Evolutionary conservation across 2,329 filamentous ascomycete species (phyloP).

Genomic region (Colletotrichum echinochloae): DNA sequence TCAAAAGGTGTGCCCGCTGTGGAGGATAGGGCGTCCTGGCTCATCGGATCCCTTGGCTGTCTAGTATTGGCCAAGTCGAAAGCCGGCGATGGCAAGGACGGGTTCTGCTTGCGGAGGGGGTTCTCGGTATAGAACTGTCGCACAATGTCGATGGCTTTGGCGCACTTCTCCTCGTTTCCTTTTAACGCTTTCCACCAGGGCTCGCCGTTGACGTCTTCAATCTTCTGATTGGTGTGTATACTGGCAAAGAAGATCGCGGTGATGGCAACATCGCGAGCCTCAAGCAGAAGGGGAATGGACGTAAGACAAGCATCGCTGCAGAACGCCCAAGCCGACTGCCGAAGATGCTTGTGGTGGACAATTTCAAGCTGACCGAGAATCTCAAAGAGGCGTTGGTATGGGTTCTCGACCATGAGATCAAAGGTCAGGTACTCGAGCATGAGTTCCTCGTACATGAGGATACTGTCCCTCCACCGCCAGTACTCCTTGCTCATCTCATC

Average conservation of each 20-base stretch:
- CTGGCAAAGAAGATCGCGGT: conserved; percentile 89
- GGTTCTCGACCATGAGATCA: conserved; percentile 89
- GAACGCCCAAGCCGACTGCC: conserved; percentile 93
- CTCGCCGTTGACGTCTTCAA: conserved; percentile 80
- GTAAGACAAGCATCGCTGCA: conserved; percentile 92
- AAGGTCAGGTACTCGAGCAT: conserved; percentile 94
- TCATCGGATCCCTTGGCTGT: conserved; percentile 59
- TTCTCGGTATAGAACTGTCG: conserved; percentile 75
- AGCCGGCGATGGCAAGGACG: conserved; percentile 64
- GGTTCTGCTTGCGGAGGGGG: conserved; percentile 69
- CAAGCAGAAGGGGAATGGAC: conserved; percentile 83
- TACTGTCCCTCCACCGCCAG: conserved; percentile 97
- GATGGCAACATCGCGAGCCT: conserved; percentile 84
- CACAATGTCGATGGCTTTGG: conserved; percentile 81
- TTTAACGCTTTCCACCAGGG: conserved; percentile 90
- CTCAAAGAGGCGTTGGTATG: conserved; percentile 86
- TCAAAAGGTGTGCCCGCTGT: conserved; percentile 62
- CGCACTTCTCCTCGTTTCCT: conserved; percentile 77
- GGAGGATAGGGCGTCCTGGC: conserved; percentile 60
- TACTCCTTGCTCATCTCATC: conserved; percentile 99
- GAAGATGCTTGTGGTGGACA: conserved; percentile 82
- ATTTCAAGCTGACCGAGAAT: conserved; percentile 80
- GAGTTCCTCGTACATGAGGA: conserved; percentile 90
- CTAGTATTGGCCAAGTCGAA: conserved; percentile 69
- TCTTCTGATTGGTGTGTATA: conserved; percentile 77